Evolutionary conservation across 495 filamentous ascomycete species (phyloP).

Genomic region (Podospora comata): DNA sequence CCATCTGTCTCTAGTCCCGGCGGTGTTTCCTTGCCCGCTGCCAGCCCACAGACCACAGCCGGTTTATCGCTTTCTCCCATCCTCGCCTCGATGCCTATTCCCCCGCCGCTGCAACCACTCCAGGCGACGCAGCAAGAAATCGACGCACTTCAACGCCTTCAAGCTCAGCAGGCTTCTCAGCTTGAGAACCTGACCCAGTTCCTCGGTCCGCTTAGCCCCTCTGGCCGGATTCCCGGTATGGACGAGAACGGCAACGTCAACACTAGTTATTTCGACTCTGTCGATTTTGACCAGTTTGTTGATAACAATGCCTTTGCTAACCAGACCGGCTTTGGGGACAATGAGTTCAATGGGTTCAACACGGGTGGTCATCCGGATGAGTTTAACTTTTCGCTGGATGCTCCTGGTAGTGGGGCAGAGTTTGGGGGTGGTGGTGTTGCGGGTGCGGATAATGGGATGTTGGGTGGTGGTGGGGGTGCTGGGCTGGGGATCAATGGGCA

Average conservation of each 20-base stretch:
- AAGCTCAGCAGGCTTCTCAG: constrained; percentile 66
- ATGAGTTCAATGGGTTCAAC: constrained; percentile 15
- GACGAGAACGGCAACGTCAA: constrained; percentile 43
- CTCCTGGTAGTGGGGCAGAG: no score
- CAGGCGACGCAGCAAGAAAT: constrained; percentile 66
- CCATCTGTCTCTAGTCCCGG: constrained; percentile 15
- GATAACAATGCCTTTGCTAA: constrained; percentile 59
- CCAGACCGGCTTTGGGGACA: constrained; percentile 2
- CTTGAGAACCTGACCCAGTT: constrained; percentile 67
- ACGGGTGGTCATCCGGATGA: not conserved
- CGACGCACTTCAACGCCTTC: constrained; percentile 68
- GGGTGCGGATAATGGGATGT: not conserved
- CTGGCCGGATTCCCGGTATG: constrained; percentile 74
- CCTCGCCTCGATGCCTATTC: constrained; percentile 55
- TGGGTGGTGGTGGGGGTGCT: not conserved
- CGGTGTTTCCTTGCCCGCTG: constrained; percentile 11
- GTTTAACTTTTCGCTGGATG: not conserved
- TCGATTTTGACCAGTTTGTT: constrained; percentile 70
- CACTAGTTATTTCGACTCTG: constrained; percentile 42
- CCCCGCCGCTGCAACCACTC: constrained; percentile 55
- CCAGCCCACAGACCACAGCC: constrained; percentile 26
- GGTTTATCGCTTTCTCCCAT: constrained; percentile 51
- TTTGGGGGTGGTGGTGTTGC: not conserved
- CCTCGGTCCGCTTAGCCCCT: constrained; percentile 74
- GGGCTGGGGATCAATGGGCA: not conserved